Evolutionary conservation across 2,329 filamentous ascomycete genomes (phyloP).

Genomic region (Pseudocercospora eumusae): DNA sequence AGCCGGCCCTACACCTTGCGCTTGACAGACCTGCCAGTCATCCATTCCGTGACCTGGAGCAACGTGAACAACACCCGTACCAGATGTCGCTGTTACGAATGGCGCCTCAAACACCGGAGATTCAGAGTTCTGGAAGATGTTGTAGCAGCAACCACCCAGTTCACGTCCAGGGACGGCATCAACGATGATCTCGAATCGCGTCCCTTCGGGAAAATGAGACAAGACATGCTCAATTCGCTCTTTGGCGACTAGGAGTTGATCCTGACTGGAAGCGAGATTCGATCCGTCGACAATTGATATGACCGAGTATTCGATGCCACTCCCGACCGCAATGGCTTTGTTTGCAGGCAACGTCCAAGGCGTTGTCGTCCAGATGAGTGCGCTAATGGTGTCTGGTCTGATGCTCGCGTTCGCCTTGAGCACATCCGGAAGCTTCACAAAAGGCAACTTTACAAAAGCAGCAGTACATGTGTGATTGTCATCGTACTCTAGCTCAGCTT

Average conservation of each 20-base stretch:
- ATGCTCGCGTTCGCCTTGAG: conserved; percentile 42
- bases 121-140: conserved; percentile 48
- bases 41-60: conserved; percentile 96
- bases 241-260: conserved; percentile 68
- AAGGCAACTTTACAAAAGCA: conserved; percentile 78
- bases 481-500: conserved; percentile 82
- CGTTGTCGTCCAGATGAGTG: conserved; percentile 98
- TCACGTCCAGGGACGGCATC: conserved; percentile 64
- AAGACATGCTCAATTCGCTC: conserved; percentile 65
- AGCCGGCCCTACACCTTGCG: conserved; percentile 65
- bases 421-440: conserved; percentile 53
- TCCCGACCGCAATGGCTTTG: conserved; percentile 78
- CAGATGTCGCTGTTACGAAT: conserved; percentile 88
- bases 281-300: conserved; percentile 19
- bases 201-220: conserved; percentile 53
- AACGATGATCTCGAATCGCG: conserved; percentile 49
- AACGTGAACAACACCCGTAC: conserved; percentile 90
- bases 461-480: conserved; percentile 71
- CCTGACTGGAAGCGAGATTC: conserved; percentile 5
- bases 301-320: conserved; percentile 68
- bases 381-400: conserved; percentile 60
- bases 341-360: conserved; percentile 97
- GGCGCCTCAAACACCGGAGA: conserved; percentile 74
- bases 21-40: conserved; percentile 80
- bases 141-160: conserved; percentile 54